phyloP scores from a whole-genome alignment of 2,329 filamentous ascomycete genomes.

The Laburnicola sp. region DNA sequence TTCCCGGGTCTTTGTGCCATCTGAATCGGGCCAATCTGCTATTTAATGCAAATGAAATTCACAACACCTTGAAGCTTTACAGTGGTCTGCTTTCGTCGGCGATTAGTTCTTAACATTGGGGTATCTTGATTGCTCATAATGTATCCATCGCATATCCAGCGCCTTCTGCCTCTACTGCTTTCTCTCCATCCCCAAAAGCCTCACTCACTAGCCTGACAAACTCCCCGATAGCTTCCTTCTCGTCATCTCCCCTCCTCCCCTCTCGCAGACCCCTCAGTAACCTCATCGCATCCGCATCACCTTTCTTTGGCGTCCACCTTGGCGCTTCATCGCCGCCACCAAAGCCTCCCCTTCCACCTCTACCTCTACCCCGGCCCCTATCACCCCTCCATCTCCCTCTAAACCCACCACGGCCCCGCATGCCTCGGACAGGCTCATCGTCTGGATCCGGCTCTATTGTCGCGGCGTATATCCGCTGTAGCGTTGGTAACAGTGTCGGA shows the following conservation, averaged over 20 bases:
- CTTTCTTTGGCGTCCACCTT: slow-evolving; percentile 32
- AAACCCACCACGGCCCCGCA: slow-evolving; percentile 13
- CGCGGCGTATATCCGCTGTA: slow-evolving; percentile 40
- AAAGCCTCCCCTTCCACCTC: slow-evolving; percentile 1
- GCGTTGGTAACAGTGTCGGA: slow-evolving; percentile 25
- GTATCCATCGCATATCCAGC: slow-evolving; percentile 4
- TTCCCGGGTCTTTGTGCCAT: too few species aligned
- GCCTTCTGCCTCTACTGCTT: slow-evolving; percentile 9
- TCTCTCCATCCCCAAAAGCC: slow-evolving; percentile 20
- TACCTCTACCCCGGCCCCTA: slow-evolving; percentile 22
- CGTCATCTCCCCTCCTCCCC: slow-evolving; percentile 32
- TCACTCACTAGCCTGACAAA: slow-evolving; percentile 42
- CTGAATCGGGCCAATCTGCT: too few species aligned
- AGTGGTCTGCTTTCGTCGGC: too few species aligned
- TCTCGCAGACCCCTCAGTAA: slow-evolving; percentile 31
- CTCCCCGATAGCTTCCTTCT: slow-evolving; percentile 47
- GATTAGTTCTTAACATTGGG: background rate
- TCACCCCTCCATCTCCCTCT: slow-evolving; percentile 20
- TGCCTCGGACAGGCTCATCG: slow-evolving; percentile 22
- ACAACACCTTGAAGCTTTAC: too few species aligned
- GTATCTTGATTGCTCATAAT: background rate
- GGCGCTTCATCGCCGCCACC: slow-evolving; percentile 5
- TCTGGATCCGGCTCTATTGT: slow-evolving; percentile 39
- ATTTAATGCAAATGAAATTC: too few species aligned
- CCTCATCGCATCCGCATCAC: slow-evolving; percentile 35